Evolutionary conservation across 192 early-diverging fungal genomes (phyloP).

Genomic region (Entomortierella beljakovae): DNA sequence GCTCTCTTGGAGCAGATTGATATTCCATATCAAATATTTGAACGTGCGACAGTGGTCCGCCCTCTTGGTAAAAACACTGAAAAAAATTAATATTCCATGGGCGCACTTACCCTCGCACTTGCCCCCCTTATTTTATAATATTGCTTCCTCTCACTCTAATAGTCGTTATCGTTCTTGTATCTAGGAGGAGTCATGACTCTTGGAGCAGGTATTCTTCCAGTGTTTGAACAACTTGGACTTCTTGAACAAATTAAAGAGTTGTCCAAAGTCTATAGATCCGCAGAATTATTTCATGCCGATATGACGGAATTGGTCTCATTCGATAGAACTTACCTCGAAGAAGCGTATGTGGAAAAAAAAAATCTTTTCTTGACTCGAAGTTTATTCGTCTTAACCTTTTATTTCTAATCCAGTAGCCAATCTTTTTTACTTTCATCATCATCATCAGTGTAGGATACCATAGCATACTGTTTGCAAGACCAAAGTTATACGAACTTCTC

Average conservation of each 20-base stretch:
- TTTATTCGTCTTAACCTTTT: no score
- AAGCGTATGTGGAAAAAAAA: no score
- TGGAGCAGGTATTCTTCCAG: not conserved
- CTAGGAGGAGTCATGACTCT: not conserved
- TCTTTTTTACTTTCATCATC: no score
- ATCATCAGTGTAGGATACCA: no score
- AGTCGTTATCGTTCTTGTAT: not conserved
- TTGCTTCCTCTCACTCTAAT: no score
- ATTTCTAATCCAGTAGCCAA: no score
- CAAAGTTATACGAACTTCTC: not conserved
- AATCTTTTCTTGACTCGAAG: no score
- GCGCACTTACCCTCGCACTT: not conserved
- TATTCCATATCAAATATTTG: slow-evolving; percentile 1
- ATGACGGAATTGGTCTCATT: no score
- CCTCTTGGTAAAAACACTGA: slow-evolving; percentile 1
- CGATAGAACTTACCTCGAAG: no score
- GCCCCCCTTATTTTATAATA: not conserved
- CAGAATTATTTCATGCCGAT: no score
- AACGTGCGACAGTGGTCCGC: not conserved
- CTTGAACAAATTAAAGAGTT: not conserved
- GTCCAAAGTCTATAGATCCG: not conserved
- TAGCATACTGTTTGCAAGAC: not conserved
- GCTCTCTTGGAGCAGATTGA: not conserved
- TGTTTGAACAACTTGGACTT: not conserved
- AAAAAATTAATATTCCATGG: not conserved